Evolutionary conservation across 2,329 filamentous ascomycete species (phyloP), one percentile per base, ranked within the genome.

Genomic region (Alternaria tenuissima): DNA sequence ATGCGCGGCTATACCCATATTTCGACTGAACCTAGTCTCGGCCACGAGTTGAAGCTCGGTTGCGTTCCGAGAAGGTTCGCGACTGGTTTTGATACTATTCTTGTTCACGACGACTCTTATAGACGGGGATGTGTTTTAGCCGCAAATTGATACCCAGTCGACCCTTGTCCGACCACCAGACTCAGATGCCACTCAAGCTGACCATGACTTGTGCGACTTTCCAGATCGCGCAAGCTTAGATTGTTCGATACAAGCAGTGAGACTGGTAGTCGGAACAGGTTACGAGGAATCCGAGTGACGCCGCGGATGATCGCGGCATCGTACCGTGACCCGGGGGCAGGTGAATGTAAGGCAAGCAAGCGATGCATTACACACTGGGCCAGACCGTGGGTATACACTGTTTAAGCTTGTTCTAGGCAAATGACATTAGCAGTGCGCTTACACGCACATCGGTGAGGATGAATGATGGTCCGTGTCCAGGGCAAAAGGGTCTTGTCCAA

Each of bases 111-210:
- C 44, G 39, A 43, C 57, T 47, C 51, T 54, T 52, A 54, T 57
- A 56, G 58, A 42, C 57, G 58, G 58, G 57, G 55, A 28, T 43
- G 47, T 61, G 53, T 69, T 60, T 73, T 74, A 73, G 47, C 71
- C 71, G 70, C 62, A 74, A 56, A 73, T 71, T 74, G 63, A 57
- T 34, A 47, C 56, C 41, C 34, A 55, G 52, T 39, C 26, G 28
- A 64, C 47, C 66, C 67, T 46, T 64, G 69, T 57, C 53, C 22
- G 11, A 48, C 47, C 39, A 32, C 41, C 47, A 52, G 48, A 49
- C 48, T 32, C 28, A 16, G 34, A 53, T 32, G 12, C 38, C 30
- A 38, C 16, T 18, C 18, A 34, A 16, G 16, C 42, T 28, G 20
- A 41, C 38, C 32, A 36, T 20, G 42, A 41, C 24, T 51, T 30